Base-by-base conservation (phyloP, 2,329 filamentous ascomycete species). In the Calonectria henricotiae region DNA sequence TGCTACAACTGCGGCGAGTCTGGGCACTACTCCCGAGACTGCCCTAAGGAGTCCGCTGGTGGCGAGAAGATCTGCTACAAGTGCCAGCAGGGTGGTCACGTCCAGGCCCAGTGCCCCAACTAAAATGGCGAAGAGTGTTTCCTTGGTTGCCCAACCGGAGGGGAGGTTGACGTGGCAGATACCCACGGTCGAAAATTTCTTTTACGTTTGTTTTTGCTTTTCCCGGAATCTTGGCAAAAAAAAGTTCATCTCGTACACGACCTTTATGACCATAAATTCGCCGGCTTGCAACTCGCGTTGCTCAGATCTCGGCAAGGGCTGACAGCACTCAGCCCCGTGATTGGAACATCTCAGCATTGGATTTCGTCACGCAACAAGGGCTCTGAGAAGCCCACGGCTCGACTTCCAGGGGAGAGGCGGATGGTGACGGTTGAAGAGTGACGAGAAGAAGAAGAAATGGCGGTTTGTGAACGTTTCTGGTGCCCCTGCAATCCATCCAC, bases 1-100 rank as follows among this genome's bases (percentile, higher is more conserved):
- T 99, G 96, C 92, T 99, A 98, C 92, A 98, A 98, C 91, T 98
- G 96, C 78, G 90, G 90, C 81, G 95, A 98, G 88, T 93, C 96
- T 78, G 96, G 96, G 73, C 96, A 98, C 86, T 91, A 98, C 83
- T 97, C 94, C 76, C 93, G 96, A 76, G 96, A 99, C 85, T 99
- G 96, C 90, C 93, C 95, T 79, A 95, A 96, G 83, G 96, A 98
- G 86, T 93, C 94, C 70, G 90, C 91, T 78, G 89, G 90, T 76
- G 90, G 92, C 81, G 96, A 98, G 90, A 96, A 97, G 84, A 95
- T 98, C 83, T 99, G 96, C 92, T 99, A 99, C 91, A 97, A 97
- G 89, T 98, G 90, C 89, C 89, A 92, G 85, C 89, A 91, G 85
- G 82, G 88, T 77, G 95, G 96, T 79, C 96, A 98, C 86, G 93